These are phyloP conservation scores for Claviceps sorghi DNA, from an alignment of 2,329 filamentous ascomycete genomes.

Conservation along the genomic window DNA sequence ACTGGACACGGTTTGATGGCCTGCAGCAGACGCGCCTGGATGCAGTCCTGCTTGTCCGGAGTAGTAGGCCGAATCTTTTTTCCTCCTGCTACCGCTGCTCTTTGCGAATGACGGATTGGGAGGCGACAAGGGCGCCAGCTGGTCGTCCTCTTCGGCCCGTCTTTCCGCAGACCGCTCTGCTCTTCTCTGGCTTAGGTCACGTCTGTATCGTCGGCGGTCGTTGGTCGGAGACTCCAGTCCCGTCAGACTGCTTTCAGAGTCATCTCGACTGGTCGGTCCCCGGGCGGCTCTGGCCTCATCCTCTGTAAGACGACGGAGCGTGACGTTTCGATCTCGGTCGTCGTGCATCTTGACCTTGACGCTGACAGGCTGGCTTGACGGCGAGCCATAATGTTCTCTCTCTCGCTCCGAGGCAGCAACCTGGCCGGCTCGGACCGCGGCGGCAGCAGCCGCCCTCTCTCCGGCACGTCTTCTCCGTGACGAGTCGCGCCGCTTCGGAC, in stretches of 20 bases:
- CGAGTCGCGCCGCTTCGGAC: constrained; percentile 27
- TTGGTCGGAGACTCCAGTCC: constrained; percentile 37
- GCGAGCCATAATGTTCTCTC: constrained; percentile 26
- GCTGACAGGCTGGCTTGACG: constrained; percentile 34
- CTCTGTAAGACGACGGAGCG: constrained; percentile 45
- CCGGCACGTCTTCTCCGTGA: constrained; percentile 31
- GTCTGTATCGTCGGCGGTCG: constrained; percentile 31
- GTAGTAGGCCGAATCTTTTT: constrained; percentile 49
- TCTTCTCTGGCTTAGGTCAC: constrained; percentile 34
- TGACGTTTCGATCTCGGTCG: constrained; percentile 46
- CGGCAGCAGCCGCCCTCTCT: constrained; percentile 31
- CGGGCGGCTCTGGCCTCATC: constrained; percentile 37
- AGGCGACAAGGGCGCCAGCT: constrained; percentile 34
- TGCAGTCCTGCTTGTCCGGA: constrained; percentile 34
- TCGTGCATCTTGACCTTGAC: constrained; percentile 47
- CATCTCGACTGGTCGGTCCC: constrained; percentile 27
- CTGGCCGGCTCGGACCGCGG: constrained; percentile 30
- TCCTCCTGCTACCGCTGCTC: constrained; percentile 25
- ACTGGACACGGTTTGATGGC: constrained; percentile 30
- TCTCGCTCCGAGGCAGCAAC: constrained; percentile 28
- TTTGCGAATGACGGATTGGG: constrained; percentile 43
- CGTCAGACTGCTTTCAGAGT: constrained; percentile 42
- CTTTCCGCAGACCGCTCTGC: constrained; percentile 33
- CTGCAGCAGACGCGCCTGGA: constrained; percentile 25
- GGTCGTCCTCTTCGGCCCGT: constrained; percentile 23